Conservation (phyloP, 495 filamentous ascomycete genomes). For the Penicillium paradoxum region DNA sequence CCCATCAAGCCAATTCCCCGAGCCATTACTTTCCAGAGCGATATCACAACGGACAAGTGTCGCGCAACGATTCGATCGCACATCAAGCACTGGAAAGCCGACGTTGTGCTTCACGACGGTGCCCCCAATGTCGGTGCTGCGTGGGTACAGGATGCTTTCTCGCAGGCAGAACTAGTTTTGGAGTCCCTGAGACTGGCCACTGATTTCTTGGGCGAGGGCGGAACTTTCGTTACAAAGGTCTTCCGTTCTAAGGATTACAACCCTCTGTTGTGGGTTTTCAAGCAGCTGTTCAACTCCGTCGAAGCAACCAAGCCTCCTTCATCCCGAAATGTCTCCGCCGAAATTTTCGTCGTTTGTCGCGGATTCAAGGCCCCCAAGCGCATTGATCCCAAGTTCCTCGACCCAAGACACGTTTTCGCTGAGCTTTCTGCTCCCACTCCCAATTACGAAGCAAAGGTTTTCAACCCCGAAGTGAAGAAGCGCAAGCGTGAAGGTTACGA, state of each 20-base stretch:
- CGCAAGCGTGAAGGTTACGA: constrained; percentile 95
- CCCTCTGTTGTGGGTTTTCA: constrained; percentile 93
- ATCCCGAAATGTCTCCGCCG: constrained; percentile 89
- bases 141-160: constrained; percentile 98
- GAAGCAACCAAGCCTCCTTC: constrained; percentile 97
- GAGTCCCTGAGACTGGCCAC: constrained; percentile 90
- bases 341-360: constrained; percentile 96
- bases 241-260: constrained; percentile 99
- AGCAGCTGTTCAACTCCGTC: constrained; percentile 89
- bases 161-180: constrained; percentile 90
- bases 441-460: constrained; percentile 96
- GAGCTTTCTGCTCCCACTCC: constrained; percentile 84
- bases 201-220: constrained; percentile 85
- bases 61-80: constrained; percentile 85
- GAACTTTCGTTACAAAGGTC: constrained; percentile 95
- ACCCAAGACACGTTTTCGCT: constrained; percentile 87
- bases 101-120: constrained; percentile 96
- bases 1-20: constrained; percentile 95
- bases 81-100: constrained; percentile 95
- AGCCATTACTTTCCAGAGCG: constrained; percentile 91
- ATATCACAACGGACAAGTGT: constrained; percentile 97
- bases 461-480: constrained; percentile 96
- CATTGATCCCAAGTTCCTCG: constrained; percentile 88
- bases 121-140: constrained; percentile 96
- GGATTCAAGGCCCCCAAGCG: constrained; percentile 91